Evolutionary conservation across 2,329 filamentous ascomycete species (phyloP).

Genomic region (Lasiodiplodia theobromae): DNA sequence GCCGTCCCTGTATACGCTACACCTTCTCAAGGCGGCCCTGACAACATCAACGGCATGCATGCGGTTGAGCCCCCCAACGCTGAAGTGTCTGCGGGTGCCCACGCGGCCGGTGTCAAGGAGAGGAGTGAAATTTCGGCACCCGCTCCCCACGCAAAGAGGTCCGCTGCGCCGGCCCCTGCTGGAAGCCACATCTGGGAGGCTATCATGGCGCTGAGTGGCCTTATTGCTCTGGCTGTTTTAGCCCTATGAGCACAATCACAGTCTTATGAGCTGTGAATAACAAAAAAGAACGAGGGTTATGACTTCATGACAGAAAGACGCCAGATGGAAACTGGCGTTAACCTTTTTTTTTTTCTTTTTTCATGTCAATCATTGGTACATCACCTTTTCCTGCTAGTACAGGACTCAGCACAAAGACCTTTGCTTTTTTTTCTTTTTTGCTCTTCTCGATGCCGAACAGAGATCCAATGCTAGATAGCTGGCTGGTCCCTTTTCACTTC

Average conservation of each 20-base stretch:
- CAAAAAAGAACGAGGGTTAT: not conserved
- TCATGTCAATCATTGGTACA: conserved; percentile 4
- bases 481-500: not conserved
- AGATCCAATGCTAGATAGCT: not conserved
- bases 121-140: not conserved
- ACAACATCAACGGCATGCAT: not conserved
- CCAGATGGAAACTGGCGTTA: not conserved
- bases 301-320: conserved; percentile 15
- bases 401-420: not conserved
- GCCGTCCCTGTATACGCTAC: not conserved
- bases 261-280: not conserved
- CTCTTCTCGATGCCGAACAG: not conserved
- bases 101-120: not conserved
- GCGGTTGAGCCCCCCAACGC: not conserved
- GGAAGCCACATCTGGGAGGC: not conserved
- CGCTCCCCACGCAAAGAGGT: conserved; percentile 2
- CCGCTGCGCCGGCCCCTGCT: not conserved
- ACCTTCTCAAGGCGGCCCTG: not conserved
- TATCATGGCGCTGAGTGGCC: not conserved
- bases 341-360: not conserved
- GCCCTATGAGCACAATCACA: not conserved
- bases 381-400: conserved; percentile 1
- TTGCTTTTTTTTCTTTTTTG: not conserved
- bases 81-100: not conserved
- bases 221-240: not conserved